Percentiles rank a stretch among this genome's conserved stretches.
Conservation (phyloP, 352 stramenopile genomes). For the Globisporangium radiosum region DNA sequence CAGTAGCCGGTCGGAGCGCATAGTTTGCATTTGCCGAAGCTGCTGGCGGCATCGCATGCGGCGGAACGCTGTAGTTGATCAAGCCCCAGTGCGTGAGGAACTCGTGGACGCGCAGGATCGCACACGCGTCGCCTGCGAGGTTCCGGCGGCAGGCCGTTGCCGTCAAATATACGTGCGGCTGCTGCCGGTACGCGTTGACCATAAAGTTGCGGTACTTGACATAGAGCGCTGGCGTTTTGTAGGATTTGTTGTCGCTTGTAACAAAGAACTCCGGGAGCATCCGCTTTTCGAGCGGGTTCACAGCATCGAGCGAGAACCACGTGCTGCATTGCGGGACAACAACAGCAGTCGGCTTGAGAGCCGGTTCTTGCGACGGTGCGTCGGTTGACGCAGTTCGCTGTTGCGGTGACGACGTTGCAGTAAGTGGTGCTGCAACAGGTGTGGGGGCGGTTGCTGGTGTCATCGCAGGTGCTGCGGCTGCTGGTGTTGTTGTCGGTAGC, state of each 20-base stretch:
- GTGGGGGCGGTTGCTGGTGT: no score
- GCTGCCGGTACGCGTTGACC: constrained; percentile 72
- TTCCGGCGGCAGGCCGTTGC: constrained; percentile 79
- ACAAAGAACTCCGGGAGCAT: constrained; percentile 83
- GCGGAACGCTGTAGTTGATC: constrained; percentile 82
- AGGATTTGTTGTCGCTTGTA: constrained; percentile 22
- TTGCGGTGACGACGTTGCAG: background rate
- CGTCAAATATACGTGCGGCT: constrained; percentile 75
- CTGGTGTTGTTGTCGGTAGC: no score
- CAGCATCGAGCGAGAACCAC: constrained; percentile 74
- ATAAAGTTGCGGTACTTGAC: constrained; percentile 87
- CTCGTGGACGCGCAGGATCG: constrained; percentile 82
- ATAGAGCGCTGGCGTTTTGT: constrained; percentile 59
- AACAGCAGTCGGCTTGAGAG: constrained; percentile 21
- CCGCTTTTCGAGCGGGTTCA: constrained; percentile 76
- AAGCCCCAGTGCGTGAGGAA: constrained; percentile 83
- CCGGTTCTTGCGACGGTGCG: constrained; percentile 12
- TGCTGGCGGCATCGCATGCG: constrained; percentile 52
- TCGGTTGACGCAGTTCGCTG: background rate
- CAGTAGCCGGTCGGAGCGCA: constrained; percentile 24
- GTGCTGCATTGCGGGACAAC: constrained; percentile 62
- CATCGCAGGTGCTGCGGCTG: no score
- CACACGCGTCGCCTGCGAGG: constrained; percentile 69
- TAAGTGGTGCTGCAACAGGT: no score
- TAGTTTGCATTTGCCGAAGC: constrained; percentile 44